A percentile compares a stretch with the other conserved stretches of the same genome.
Conservation (phyloP, 148 eudicot genomes). For the Nepenthes gracilis region DNA sequence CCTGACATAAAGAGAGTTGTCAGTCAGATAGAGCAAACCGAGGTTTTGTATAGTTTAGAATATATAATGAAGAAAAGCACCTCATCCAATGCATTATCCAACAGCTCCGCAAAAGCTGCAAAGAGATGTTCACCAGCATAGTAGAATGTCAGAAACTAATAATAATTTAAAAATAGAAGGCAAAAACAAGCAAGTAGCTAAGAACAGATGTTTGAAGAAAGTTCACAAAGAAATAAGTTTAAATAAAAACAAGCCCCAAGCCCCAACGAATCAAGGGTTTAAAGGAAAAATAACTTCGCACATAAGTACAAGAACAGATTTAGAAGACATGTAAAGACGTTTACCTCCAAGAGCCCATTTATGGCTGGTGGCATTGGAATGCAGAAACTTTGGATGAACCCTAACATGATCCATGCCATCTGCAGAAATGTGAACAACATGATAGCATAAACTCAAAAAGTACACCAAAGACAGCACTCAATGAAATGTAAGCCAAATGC, state of each 20-base stretch:
- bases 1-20: slow-evolving; percentile 26
- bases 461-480: neutral
- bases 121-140: too few species aligned
- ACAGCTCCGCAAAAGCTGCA: slow-evolving; percentile 90
- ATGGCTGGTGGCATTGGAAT: slow-evolving; percentile 97
- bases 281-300: neutral
- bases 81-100: slow-evolving; percentile 93
- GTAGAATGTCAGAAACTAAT: neutral
- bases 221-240: too few species aligned
- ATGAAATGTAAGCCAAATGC: neutral
- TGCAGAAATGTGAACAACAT: slow-evolving; percentile 8
- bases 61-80: slow-evolving; percentile 17
- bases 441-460: neutral
- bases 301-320: neutral
- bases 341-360: slow-evolving; percentile 95
- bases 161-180: neutral
- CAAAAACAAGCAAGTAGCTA: too few species aligned
- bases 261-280: neutral
- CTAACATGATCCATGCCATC: slow-evolving; percentile 98
- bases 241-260: too few species aligned
- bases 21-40: neutral
- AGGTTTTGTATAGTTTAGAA: too few species aligned
- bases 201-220: too few species aligned
- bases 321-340: neutral
- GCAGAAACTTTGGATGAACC: slow-evolving; percentile 95